A percentile compares a stretch with the other conserved stretches of the same genome.
These are phyloP conservation scores for Ceriops tagal DNA, from an alignment of 345 rosid genomes.

Conservation along the genomic window DNA sequence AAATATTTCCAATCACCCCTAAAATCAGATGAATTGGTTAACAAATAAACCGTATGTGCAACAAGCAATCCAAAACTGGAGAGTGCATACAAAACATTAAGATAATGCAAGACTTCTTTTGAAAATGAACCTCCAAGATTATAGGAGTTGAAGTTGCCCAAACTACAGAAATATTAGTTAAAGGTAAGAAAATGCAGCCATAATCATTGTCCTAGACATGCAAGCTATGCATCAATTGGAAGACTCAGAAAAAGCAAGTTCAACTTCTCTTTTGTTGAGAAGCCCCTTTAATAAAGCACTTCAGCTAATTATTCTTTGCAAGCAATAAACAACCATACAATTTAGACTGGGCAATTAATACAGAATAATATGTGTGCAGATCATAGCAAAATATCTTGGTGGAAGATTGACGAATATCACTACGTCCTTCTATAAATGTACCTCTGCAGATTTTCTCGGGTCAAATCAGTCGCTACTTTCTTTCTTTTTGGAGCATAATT, in stretches of 20 bases:
- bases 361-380: not conserved
- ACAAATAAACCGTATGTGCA: constrained; percentile 4
- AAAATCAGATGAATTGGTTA: constrained; percentile 21
- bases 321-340: no score
- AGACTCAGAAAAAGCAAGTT: not conserved
- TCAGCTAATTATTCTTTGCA: no score
- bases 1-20: constrained; percentile 87
- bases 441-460: constrained; percentile 87
- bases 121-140: no score
- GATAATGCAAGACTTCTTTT: not conserved
- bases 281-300: not conserved
- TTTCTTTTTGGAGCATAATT: constrained; percentile 74
- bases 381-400: not conserved
- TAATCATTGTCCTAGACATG: no score
- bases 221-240: not conserved
- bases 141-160: no score
- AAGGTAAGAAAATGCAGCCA: no score
- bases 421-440: constrained; percentile 12
- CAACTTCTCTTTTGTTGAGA: not conserved
- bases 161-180: no score
- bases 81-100: not conserved
- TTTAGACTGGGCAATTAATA: no score
- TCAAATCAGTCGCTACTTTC: constrained; percentile 77
- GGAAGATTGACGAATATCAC: not conserved
- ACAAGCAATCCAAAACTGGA: not conserved